phyloP scores from a whole-genome alignment of 345 rosid species.

The Hirschfeldia incana region DNA sequence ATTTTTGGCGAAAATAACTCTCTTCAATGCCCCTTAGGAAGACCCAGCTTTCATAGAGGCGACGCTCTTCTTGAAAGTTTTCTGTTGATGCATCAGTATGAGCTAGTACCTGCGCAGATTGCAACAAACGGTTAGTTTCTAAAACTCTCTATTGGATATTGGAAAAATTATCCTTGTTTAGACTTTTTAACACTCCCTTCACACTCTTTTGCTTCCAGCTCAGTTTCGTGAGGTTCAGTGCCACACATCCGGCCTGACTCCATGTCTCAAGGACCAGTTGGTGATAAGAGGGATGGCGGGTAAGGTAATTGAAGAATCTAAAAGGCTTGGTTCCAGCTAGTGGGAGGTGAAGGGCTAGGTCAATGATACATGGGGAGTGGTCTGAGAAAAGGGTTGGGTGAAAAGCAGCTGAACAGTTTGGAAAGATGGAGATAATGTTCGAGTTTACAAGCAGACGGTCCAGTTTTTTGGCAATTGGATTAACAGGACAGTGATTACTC shows the following conservation, averaged over 20 bases:
- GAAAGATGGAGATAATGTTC: no score
- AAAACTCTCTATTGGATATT: no score
- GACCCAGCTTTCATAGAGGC: background rate
- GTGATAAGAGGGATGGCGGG: background rate
- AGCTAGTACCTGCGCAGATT: background rate
- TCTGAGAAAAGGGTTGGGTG: background rate
- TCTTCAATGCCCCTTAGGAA: no score
- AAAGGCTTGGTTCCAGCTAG: background rate
- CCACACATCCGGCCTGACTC: background rate
- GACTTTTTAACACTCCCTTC: background rate
- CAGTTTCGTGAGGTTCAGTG: background rate
- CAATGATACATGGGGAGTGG: background rate
- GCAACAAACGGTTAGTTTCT: no score
- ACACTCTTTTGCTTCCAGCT: background rate
- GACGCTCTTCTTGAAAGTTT: background rate
- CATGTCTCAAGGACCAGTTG: background rate
- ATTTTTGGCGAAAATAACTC: no score
- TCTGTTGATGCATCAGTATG: background rate
- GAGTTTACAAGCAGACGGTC: no score
- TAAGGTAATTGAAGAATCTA: background rate
- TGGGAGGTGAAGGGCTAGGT: background rate
- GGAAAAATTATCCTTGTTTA: no score
- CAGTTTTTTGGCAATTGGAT: no score
- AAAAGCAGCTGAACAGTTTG: no score
- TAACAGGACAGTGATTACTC: no score